Evolutionary conservation across 106 monocot genomes (phyloP).

Genomic region (Cymbidium sinense): DNA sequence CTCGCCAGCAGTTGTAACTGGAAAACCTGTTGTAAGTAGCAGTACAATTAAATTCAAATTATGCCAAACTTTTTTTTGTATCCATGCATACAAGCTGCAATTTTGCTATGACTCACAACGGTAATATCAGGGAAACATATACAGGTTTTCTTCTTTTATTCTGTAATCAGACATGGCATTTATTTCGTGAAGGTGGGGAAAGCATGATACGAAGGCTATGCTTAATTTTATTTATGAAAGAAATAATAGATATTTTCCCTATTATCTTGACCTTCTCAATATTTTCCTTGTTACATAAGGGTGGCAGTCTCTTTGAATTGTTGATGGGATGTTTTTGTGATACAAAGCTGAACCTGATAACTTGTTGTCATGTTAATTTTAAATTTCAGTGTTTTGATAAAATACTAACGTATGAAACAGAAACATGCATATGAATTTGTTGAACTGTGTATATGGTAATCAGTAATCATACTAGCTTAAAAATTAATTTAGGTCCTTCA

Average conservation of each 20-base stretch:
- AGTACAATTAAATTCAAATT: background rate
- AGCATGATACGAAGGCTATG: background rate
- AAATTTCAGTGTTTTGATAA: background rate
- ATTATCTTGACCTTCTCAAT: background rate
- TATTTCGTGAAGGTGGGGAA: background rate
- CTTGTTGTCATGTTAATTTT: no score
- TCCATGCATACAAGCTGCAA: background rate
- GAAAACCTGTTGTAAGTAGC: constrained; percentile 83
- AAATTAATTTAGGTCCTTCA: background rate
- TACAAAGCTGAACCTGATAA: background rate
- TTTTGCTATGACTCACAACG: no score
- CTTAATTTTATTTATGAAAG: background rate
- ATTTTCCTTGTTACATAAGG: background rate
- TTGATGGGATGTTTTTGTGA: background rate
- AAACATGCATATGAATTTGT: background rate
- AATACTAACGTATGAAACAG: background rate
- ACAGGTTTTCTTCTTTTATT: background rate
- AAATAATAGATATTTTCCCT: background rate
- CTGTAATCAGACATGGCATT: background rate
- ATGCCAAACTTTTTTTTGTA: background rate
- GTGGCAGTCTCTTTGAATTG: background rate
- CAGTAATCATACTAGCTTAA: background rate
- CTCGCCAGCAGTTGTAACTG: constrained; percentile 84
- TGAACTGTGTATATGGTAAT: background rate
- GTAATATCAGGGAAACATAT: background rate